Evolutionary conservation across 345 rosid species (phyloP), one percentile per base, ranked within the genome.

Genomic region (Hypericum androsaemum): DNA sequence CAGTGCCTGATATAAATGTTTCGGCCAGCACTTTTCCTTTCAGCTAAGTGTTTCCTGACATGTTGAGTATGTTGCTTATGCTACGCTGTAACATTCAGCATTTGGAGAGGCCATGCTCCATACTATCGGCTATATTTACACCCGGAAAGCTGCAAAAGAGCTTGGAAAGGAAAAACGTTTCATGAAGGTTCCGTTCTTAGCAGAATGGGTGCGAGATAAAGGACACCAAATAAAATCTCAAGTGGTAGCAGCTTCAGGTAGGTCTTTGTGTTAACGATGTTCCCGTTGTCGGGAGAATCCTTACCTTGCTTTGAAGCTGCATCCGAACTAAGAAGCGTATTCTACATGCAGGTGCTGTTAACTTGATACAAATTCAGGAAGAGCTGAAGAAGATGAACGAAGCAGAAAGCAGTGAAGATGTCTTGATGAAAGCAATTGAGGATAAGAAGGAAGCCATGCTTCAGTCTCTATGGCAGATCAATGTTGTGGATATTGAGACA

Each of bases 31-130:
- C 32, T 22, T 22, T 22, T 22, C 32, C 32, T 22, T 22, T 22
- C 32, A 22, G 32, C 32, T 4, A 22, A 22, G 32, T 22, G 32
- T 22, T 22, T 22, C 32, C 32, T 22, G 32, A 22, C 32, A 22
- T 22, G 32, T 22, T 22, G 32, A 22, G 1, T 22, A 22, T 4
- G 32, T 22, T 22, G 1, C 32, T 22, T 22, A 4, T 22, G 1
- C 32, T 22, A 22, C 32, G 4, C 4, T 22, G 32, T 22, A 46
- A 6, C 28, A 5, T 37, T 58, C 72, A 92, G 98, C 83, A 66
- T 92, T 92, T 66, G 98, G 98, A 41, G 98, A 92, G 73, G 94
- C 95, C 35, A 92, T 92, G 95, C 77, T 92, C 54, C 94, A 92
- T 54, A 92, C 96, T 0, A 73, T 92, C 52, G 96, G 98, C 37